phyloP scores from a whole-genome alignment of 768 basidiomycete genomes.

The Goffeauzyma gilvescens region DNA sequence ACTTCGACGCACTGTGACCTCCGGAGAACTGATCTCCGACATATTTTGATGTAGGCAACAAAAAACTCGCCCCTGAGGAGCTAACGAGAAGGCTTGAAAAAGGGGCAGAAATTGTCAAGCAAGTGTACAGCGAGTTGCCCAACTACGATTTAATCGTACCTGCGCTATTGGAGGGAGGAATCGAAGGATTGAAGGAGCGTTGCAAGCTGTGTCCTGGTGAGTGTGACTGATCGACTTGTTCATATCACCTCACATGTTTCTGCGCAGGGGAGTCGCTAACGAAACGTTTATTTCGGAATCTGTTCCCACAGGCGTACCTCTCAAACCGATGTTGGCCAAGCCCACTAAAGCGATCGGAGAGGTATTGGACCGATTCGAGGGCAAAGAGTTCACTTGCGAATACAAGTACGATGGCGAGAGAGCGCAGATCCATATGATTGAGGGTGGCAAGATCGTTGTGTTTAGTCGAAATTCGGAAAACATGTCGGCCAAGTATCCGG shows the following conservation, averaged over 20 bases:
- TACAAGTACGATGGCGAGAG: conserved; percentile 99
- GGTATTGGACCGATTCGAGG: conserved; percentile 89
- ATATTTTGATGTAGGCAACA: conserved; percentile 51
- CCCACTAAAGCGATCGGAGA: conserved; percentile 97
- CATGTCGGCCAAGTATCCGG: conserved; percentile 98
- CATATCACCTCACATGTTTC: too few species aligned
- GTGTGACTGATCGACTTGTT: neutral
- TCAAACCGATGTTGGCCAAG: conserved; percentile 98
- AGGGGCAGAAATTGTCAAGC: conserved; percentile 57
- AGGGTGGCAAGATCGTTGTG: conserved; percentile 65
- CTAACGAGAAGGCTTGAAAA: conserved; percentile 55
- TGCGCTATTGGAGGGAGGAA: conserved; percentile 59
- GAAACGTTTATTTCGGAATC: neutral
- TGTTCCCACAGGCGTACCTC: conserved; percentile 43
- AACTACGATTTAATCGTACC: conserved; percentile 83
- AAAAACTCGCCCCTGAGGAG: conserved; percentile 57
- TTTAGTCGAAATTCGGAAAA: conserved; percentile 97
- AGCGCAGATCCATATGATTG: conserved; percentile 76
- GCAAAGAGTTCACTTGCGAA: conserved; percentile 89
- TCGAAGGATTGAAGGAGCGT: conserved; percentile 45
- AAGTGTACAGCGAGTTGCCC: conserved; percentile 88
- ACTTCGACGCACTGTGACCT: neutral
- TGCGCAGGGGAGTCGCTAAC: neutral
- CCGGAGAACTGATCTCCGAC: neutral
- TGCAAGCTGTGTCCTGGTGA: conserved; percentile 81